Base-by-base conservation (phyloP, 78 protist species). In the Ministeria vibrans region DNA sequence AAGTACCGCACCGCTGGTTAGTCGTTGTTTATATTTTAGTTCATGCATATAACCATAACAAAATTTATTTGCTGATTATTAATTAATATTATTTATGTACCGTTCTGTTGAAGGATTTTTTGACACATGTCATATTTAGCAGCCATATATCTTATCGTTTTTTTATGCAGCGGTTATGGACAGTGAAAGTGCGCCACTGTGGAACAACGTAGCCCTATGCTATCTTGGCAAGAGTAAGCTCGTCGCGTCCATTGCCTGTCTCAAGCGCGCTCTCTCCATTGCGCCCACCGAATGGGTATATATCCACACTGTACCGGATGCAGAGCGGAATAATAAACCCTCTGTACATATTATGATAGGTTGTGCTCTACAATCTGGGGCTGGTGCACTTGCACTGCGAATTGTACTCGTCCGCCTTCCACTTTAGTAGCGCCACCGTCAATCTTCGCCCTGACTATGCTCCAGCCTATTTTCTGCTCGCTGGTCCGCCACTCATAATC, bases 151-250 rank as follows among this genome's bases (percentile, higher is more conserved):
- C n/a, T n/a, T n/a, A n/a, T n/a, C n/a, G n/a, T n/a, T n/a, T n/a
- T n/a, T n/a, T n/a, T n/a, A n/a, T n/a, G n/a, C n/a, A n/a, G n/a
- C n/a, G n/a, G n/a, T n/a, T n/a, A n/a, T n/a, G n/a, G n/a, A n/a
- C n/a, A n/a, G 84, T 20, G 82, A 86, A 66, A 75, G 84, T 9
- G 83, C 92, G 22, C 93, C 91, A 72, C 88, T 93, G 36, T 93
- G 97, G 97, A 93, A 93, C 86, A 93, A 93, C 89, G 46, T 93
- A 28, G 97, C 95, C 45, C 87, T 93, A 93, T 90, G 95, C 83
- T 93, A 91, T 77, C 87, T 84, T 63, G 71, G 77, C 39, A 92
- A 89, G 69, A 53, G 77, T 22, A 85, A 86, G 30, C 43, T 51
- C 43, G 75, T 80, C 3, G 83, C 93, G 44, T 88, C 93, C 59